Percentiles rank a stretch among this genome's conserved stretches.
These are phyloP conservation scores for Pseudocercospora cruenta DNA, from an alignment of 2,329 filamentous ascomycete species.

Conservation along the genomic window DNA sequence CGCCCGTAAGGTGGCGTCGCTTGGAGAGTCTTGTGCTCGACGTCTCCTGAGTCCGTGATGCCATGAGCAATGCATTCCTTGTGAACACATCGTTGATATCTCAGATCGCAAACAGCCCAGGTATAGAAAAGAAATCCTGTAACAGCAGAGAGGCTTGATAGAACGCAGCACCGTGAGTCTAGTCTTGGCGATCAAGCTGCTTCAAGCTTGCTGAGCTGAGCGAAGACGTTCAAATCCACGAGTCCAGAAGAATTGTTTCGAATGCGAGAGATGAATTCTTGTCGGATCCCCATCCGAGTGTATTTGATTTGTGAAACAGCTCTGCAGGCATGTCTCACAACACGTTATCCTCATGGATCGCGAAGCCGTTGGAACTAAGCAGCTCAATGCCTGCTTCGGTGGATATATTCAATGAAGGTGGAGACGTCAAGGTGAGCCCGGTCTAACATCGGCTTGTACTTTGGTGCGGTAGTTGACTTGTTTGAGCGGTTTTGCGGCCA, in stretches of 20 bases:
- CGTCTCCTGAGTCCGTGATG: neutral
- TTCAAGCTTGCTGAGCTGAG: neutral
- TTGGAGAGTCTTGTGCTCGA: conserved; percentile 2
- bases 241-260: neutral
- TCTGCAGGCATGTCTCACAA: too few species aligned
- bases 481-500: neutral
- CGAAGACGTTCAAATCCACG: neutral
- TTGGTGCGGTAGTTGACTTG: neutral
- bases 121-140: too few species aligned
- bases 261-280: neutral
- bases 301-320: too few species aligned
- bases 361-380: neutral
- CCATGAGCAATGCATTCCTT: neutral
- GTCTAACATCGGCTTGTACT: neutral
- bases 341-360: too few species aligned
- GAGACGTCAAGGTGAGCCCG: neutral
- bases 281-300: too few species aligned
- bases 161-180: neutral
- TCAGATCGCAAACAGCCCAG: too few species aligned
- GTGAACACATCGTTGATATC: too few species aligned
- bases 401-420: neutral
- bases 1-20: neutral
- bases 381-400: neutral
- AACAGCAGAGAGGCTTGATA: neutral
- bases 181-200: neutral